Evolutionary conservation across 192 early-diverging fungal genomes (phyloP).

Genomic region (Linnemannia elongata): DNA sequence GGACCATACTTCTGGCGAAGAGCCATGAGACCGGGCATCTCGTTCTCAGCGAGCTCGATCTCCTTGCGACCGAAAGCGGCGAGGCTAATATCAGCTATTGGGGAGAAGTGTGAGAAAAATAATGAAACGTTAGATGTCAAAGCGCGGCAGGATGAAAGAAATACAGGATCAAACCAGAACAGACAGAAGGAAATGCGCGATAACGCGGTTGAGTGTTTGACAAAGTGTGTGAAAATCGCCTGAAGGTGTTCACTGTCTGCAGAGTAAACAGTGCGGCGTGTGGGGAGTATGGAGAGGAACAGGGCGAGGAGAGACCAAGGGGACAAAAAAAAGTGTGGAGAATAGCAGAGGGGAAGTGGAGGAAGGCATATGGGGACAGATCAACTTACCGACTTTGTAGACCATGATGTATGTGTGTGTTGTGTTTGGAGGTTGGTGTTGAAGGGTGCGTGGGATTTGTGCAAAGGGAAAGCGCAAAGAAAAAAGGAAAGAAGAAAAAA

Average conservation of each 20-base stretch:
- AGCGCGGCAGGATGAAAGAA: not conserved
- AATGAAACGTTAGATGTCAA: not conserved
- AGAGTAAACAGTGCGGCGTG: not conserved
- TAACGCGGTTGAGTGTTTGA: not conserved
- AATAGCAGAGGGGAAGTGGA: not conserved
- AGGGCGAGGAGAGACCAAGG: not conserved
- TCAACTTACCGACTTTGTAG: slow-evolving; percentile 51
- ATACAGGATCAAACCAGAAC: not conserved
- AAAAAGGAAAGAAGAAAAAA: slow-evolving; percentile 23
- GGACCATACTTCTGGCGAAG: slow-evolving; percentile 94
- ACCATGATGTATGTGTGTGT: slow-evolving; percentile 13
- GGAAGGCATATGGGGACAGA: not conserved
- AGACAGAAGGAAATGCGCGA: not conserved
- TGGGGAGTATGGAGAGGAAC: not conserved
- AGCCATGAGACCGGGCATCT: slow-evolving; percentile 99
- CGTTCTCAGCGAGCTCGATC: slow-evolving; percentile 94
- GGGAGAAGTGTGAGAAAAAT: not conserved
- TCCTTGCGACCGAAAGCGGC: slow-evolving; percentile 98
- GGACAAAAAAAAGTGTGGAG: not conserved
- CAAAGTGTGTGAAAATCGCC: no score
- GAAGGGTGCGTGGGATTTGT: slow-evolving; percentile 4
- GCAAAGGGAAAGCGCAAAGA: slow-evolving; percentile 24
- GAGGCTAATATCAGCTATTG: slow-evolving; percentile 50
- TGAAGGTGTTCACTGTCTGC: no score
- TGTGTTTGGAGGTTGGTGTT: slow-evolving; percentile 8